These are phyloP conservation scores for Thecaphora thlaspeos DNA, from an alignment of 1,284 basidiomycete species.

Conservation along the genomic window DNA sequence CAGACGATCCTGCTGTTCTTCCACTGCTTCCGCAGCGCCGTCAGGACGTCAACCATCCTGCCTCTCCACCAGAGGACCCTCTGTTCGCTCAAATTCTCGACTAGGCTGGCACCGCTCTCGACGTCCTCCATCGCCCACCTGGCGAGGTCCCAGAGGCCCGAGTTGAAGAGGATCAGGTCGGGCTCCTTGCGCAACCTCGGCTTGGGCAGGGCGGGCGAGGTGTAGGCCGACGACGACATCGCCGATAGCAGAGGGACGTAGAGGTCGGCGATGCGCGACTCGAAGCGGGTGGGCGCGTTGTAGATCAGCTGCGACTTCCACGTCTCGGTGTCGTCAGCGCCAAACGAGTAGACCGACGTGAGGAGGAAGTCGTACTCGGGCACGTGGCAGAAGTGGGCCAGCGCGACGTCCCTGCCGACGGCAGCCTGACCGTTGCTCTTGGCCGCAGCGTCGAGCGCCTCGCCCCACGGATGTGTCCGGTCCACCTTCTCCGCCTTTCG, in stretches of 20 bases:
- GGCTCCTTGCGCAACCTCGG: conserved; percentile 47
- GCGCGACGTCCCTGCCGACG: conserved; percentile 43
- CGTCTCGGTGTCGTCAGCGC: conserved; percentile 56
- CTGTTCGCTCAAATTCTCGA: conserved; percentile 49
- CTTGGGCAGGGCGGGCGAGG: conserved; percentile 24
- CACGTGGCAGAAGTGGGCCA: conserved; percentile 59
- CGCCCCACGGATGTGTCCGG: conserved; percentile 51
- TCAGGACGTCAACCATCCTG: conserved; percentile 52
- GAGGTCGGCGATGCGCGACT: conserved; percentile 57
- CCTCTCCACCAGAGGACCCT: conserved; percentile 57
- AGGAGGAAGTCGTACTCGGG: conserved; percentile 58
- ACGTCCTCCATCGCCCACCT: conserved; percentile 58
- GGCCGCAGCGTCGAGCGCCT: conserved; percentile 31
- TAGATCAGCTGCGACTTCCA: conserved; percentile 56
- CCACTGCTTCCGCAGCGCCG: conserved; percentile 16
- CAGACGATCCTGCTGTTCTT: conserved; percentile 35
- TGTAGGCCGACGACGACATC: conserved; percentile 12
- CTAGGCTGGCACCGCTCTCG: conserved; percentile 33
- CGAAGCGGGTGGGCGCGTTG: conserved; percentile 56
- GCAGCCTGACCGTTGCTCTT: conserved; percentile 30
- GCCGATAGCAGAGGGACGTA: conserved; percentile 48
- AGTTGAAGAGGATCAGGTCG: conserved; percentile 57
- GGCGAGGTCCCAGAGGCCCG: conserved; percentile 58
- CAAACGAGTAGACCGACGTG: conserved; percentile 58
- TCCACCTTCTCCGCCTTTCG: conserved; percentile 52